Percentiles rank a stretch among this genome's conserved stretches.
Evolutionary conservation across 108 stramenopile species (phyloP).

Genomic region (Nannochloropsis salina): DNA sequence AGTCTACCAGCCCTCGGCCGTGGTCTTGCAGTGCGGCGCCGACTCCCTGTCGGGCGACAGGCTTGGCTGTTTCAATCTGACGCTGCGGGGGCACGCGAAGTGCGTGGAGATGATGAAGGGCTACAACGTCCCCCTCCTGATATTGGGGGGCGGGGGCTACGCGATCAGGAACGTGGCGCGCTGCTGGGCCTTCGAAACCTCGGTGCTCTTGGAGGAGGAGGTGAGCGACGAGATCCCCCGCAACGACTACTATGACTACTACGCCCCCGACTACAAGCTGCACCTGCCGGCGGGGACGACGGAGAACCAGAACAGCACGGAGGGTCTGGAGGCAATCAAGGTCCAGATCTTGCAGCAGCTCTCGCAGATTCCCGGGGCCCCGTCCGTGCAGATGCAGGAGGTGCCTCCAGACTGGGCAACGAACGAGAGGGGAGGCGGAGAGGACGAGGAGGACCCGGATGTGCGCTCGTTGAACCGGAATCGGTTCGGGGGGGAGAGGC

Average conservation of each 20-base stretch:
- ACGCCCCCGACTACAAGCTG: slow-evolving; percentile 91
- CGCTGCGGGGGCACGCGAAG: slow-evolving; percentile 85
- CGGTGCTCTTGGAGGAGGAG: slow-evolving; percentile 53
- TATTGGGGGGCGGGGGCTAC: slow-evolving; percentile 98
- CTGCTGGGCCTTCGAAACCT: slow-evolving; percentile 94
- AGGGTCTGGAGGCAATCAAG: neutral
- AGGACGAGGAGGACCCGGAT: slow-evolving; percentile 49
- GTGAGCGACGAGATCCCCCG: slow-evolving; percentile 84
- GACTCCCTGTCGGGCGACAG: slow-evolving; percentile 94
- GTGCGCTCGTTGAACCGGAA: neutral
- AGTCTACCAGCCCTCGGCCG: slow-evolving; percentile 84
- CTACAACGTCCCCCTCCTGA: slow-evolving; percentile 86
- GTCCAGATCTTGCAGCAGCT: slow-evolving; percentile 3
- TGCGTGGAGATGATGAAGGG: slow-evolving; percentile 84
- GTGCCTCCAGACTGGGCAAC: slow-evolving; percentile 70
- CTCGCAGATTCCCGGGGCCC: slow-evolving; percentile 62
- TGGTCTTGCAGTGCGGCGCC: slow-evolving; percentile 95
- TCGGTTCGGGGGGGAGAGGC: neutral
- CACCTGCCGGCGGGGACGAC: slow-evolving; percentile 59
- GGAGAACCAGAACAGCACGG: neutral
- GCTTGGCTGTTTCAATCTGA: slow-evolving; percentile 94
- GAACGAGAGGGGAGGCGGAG: slow-evolving; percentile 23
- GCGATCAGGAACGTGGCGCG: slow-evolving; percentile 96
- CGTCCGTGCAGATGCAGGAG: slow-evolving; percentile 82
- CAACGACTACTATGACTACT: slow-evolving; percentile 99